Conservation (phyloP, 192 early-diverging fungal species). For the Coemansia sp. region DNA sequence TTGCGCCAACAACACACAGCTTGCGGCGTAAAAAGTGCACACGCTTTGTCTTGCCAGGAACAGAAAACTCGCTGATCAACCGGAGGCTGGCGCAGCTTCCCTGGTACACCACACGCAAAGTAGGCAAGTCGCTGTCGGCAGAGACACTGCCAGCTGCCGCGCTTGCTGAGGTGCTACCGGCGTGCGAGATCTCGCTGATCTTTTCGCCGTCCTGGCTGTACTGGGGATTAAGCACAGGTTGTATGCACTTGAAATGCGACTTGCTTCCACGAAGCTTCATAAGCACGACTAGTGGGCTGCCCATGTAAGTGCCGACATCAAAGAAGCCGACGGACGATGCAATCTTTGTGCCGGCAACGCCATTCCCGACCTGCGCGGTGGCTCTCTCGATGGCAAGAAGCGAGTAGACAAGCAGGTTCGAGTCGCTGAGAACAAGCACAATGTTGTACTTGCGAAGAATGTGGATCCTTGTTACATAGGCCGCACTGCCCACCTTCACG, state of each 20-base stretch:
- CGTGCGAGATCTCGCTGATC: not conserved
- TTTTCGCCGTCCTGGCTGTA: not conserved
- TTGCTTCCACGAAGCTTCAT: slow-evolving; percentile 49
- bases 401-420: slow-evolving; percentile 41
- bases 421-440: slow-evolving; percentile 42
- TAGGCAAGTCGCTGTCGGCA: not conserved
- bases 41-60: slow-evolving; percentile 62
- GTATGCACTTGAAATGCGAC: slow-evolving; percentile 58
- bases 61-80: slow-evolving; percentile 52
- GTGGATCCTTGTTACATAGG: slow-evolving; percentile 39
- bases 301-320: slow-evolving; percentile 45
- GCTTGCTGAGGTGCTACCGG: not conserved
- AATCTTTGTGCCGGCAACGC: slow-evolving; percentile 34
- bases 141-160: not conserved
- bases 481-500: slow-evolving; percentile 28
- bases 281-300: slow-evolving; percentile 42
- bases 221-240: slow-evolving; percentile 16
- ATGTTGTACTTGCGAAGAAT: slow-evolving; percentile 41
- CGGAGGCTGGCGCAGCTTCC: slow-evolving; percentile 26
- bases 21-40: slow-evolving; percentile 84
- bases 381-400: slow-evolving; percentile 44
- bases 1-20: slow-evolving; percentile 83
- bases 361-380: slow-evolving; percentile 18
- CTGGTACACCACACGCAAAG: slow-evolving; percentile 42
- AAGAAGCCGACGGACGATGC: slow-evolving; percentile 51